Conservation (phyloP, 2,329 filamentous ascomycete genomes). For the Exophiala sp. region DNA sequence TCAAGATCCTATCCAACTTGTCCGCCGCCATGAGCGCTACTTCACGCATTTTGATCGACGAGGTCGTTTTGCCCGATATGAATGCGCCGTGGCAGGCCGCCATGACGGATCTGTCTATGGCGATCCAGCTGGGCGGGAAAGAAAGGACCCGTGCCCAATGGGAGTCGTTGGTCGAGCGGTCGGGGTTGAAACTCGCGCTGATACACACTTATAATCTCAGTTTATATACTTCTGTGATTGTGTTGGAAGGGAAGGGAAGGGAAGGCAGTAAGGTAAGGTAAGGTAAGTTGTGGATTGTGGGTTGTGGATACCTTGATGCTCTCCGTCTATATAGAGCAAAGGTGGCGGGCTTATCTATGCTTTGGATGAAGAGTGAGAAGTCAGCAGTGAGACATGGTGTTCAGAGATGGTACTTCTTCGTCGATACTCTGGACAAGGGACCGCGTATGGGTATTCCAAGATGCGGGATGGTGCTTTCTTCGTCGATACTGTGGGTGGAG, state of each 20-base stretch:
- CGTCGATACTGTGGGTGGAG: too few species aligned
- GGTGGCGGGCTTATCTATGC: too few species aligned
- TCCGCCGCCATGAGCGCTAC: conserved; percentile 33
- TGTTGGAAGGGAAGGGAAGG: conserved; percentile 1
- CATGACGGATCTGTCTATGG: conserved; percentile 38
- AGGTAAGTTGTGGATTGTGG: too few species aligned
- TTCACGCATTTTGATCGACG: conserved; percentile 41
- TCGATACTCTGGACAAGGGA: too few species aligned
- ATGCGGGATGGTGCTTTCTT: too few species aligned
- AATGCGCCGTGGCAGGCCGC: conserved; percentile 33
- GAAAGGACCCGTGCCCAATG: conserved; percentile 38
- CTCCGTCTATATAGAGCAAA: too few species aligned
- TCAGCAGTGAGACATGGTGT: too few species aligned
- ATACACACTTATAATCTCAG: conserved; percentile 10
- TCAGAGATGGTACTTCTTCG: too few species aligned
- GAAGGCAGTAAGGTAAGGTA: too few species aligned
- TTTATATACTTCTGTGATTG: conserved; percentile 8
- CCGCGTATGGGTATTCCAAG: too few species aligned
- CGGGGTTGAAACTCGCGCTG: conserved; percentile 9
- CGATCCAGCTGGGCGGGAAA: conserved; percentile 32
- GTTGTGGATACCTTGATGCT: too few species aligned
- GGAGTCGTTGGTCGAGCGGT: conserved; percentile 28
- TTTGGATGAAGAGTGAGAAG: too few species aligned
- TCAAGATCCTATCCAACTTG: conserved; percentile 34
- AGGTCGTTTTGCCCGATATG: conserved; percentile 39